Evolutionary conservation across 176 grass and related monocot species (phyloP), one percentile per base, ranked within the genome.

Genomic region (Oryza meridionalis): DNA sequence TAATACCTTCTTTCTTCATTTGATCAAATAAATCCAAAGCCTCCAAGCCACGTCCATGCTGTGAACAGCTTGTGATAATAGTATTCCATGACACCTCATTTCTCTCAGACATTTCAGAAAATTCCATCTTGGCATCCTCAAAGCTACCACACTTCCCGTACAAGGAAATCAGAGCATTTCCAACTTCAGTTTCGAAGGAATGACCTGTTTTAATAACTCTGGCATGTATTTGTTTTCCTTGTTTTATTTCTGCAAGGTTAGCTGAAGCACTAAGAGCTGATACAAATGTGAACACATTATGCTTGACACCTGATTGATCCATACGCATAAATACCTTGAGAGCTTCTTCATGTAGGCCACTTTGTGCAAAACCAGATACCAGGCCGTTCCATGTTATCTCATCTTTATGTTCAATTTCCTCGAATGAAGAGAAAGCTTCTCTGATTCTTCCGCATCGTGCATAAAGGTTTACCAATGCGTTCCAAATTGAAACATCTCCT

Each of bases 71-170:
- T 88, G 89, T 85, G 21, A 90, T 86, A 77, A 86, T 90, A 78
- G 78, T 90, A 72, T 90, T 90, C 88, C 88, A 90, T 67, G 83
- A 90, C 33, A 90, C 83, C 37, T 86, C 78, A 72, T 90, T 90
- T 79, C 67, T 77, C 11, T 82, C 37, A 0, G 75, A 64, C 82
- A 94, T 94, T 76, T 81, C 73, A 80, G 65, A 90, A 67, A 94
- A 94, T 53, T 67, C 75, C 70, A 87, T 80, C 55, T 88, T 88
- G 67, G 92, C 89, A 80, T 92, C 89, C 83, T 91, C 87, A 88
- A 94, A 88, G 79, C 81, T 85, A 64, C 92, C 92, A 66, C 87
- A 92, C 77, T 94, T 94, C 61, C 87, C 87, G 84, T 94, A 94
- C 64, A 94, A 78, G 44, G 92, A 94, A 88, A 94, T 62, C 86